A percentile compares a stretch with the other conserved stretches of the same genome.
phyloP scores from a whole-genome alignment of 202 grass and related monocot genomes.

The Bolboschoenoplectus hybrid region DNA sequence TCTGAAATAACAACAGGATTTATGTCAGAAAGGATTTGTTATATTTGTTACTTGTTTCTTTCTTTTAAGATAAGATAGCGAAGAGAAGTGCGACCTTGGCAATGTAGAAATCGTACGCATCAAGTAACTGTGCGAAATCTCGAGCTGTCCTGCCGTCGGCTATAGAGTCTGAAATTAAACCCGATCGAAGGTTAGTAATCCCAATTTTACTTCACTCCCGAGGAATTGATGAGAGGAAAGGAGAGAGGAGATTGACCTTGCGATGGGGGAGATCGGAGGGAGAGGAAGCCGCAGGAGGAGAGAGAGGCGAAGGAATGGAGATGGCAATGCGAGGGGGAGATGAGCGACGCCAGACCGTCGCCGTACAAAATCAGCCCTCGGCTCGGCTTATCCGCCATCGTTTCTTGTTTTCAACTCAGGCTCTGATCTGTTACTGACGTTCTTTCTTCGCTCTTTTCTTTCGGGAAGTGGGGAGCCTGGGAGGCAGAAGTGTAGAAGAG shows the following conservation, averaged over 20 bases:
- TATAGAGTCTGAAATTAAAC: constrained; percentile 49
- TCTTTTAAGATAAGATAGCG: not conserved
- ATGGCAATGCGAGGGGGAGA: constrained; percentile 42
- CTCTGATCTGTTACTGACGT: not conserved
- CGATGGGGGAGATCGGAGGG: constrained; percentile 57
- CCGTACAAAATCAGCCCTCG: constrained; percentile 83
- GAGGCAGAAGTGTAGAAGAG: not conserved
- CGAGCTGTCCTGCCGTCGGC: constrained; percentile 48
- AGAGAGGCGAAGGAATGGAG: constrained; percentile 74
- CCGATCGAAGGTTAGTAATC: not conserved
- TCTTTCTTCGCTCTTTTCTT: not conserved
- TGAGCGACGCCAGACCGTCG: constrained; percentile 60
- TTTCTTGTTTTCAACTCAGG: not conserved
- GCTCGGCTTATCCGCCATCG: constrained; percentile 96
- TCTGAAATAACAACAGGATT: constrained; percentile 37
- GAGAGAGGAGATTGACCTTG: constrained; percentile 38
- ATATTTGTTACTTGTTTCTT: not conserved
- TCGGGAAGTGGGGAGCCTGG: not conserved
- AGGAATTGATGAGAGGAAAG: not conserved
- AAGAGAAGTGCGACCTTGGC: constrained; percentile 38
- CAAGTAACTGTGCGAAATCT: constrained; percentile 85
- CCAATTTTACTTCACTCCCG: not conserved
- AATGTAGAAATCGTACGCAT: constrained; percentile 68
- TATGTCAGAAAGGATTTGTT: constrained; percentile 21
- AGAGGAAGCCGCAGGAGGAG: constrained; percentile 77